Conservation (phyloP, 345 rosid genomes). For the Turnera subulata region DNA sequence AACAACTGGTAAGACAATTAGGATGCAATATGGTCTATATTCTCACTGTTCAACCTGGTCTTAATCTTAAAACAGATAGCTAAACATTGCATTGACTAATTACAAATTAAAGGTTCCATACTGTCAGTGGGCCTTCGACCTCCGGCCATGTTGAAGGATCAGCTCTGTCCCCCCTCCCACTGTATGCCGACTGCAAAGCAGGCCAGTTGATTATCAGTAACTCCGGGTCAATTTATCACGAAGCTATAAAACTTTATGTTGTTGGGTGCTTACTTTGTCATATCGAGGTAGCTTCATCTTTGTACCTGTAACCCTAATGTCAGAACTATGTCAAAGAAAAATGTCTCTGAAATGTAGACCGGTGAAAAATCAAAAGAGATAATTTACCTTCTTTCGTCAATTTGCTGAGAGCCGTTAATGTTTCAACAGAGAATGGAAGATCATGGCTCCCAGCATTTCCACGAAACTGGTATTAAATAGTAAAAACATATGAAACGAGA, state of each 20-base stretch:
- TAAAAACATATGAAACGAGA: not conserved
- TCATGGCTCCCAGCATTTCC: slow-evolving; percentile 99
- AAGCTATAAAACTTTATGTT: slow-evolving; percentile 1
- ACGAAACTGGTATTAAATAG: slow-evolving; percentile 47
- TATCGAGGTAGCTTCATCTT: slow-evolving; percentile 94
- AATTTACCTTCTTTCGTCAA: slow-evolving; percentile 75
- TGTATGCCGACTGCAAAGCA: slow-evolving; percentile 73
- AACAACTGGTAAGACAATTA: not conserved
- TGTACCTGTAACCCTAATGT: slow-evolving; percentile 47
- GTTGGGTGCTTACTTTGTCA: slow-evolving; percentile 57
- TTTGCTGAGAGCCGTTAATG: slow-evolving; percentile 46
- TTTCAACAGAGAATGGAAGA: slow-evolving; percentile 76
- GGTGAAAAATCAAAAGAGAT: slow-evolving; percentile 14
- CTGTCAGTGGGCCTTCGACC: slow-evolving; percentile 83
- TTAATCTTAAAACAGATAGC: not conserved
- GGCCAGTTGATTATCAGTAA: slow-evolving; percentile 7
- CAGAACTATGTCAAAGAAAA: slow-evolving; percentile 11
- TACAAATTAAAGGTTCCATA: slow-evolving; percentile 23
- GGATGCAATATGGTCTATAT: not conserved
- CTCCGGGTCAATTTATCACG: not conserved
- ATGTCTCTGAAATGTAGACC: not conserved
- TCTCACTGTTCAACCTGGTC: not conserved
- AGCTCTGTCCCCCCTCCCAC: slow-evolving; percentile 88
- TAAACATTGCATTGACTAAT: not conserved
- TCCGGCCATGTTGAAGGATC: slow-evolving; percentile 84